phyloP scores from a whole-genome alignment of 2,329 filamentous ascomycete species.

The Pseudocercospora pini-densiflorae region DNA sequence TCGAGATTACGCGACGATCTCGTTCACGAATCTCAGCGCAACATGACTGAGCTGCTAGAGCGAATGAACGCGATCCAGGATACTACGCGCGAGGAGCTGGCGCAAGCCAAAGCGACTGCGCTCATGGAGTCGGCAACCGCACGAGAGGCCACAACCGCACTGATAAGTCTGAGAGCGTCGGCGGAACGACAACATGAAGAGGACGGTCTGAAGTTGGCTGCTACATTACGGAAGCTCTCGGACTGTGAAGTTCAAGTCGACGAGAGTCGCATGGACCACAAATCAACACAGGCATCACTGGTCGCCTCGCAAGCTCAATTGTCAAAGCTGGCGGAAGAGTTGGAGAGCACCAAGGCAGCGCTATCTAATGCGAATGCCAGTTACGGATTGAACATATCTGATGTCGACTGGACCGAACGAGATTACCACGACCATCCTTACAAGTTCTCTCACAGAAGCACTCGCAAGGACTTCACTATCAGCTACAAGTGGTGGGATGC shows the following conservation, averaged over 20 bases:
- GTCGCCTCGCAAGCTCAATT: neutral
- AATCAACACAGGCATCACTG: neutral
- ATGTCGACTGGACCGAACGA: neutral
- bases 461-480: neutral
- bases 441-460: neutral
- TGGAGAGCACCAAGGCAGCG: neutral
- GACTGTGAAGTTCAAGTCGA: neutral
- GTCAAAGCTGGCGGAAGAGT: neutral
- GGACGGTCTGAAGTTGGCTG: neutral
- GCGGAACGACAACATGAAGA: neutral
- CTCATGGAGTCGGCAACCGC: neutral
- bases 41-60: neutral
- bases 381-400: neutral
- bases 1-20: neutral
- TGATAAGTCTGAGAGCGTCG: neutral
- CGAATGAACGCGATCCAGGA: neutral
- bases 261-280: neutral
- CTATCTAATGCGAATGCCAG: neutral
- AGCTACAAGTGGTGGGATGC: constrained; percentile 2
- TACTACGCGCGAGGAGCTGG: neutral
- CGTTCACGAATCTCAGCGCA: neutral
- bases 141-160: neutral
- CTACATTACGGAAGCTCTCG: neutral
- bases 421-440: neutral
- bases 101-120: neutral